A percentile compares a stretch with the other conserved stretches of the same genome.
Evolutionary conservation across 805 yeast genomes (phyloP).

Genomic region (Saccharomyces paradoxus): DNA sequence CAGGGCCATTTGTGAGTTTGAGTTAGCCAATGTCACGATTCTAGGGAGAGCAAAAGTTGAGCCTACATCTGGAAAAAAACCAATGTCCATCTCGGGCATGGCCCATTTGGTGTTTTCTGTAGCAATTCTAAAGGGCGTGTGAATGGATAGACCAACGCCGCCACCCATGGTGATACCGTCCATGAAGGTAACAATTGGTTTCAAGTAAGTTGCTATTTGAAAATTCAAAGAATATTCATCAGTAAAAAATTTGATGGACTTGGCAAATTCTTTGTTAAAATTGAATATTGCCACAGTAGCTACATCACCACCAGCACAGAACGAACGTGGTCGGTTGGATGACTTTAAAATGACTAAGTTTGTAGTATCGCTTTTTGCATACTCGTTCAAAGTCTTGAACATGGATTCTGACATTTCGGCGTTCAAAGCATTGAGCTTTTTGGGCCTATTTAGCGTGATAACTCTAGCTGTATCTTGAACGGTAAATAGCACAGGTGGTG

Average conservation of each 20-base stretch:
- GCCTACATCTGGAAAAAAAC: constrained; percentile 94
- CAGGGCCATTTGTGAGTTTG: constrained; percentile 72
- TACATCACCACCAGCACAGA: constrained; percentile 97
- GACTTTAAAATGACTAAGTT: constrained; percentile 57
- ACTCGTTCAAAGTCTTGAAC: constrained; percentile 67
- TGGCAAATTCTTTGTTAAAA: constrained; percentile 35
- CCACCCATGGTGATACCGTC: constrained; percentile 98
- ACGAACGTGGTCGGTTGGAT: constrained; percentile 49
- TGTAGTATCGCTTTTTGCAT: constrained; percentile 57
- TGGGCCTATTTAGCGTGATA: constrained; percentile 68
- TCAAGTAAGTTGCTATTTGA: constrained; percentile 68
- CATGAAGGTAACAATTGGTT: constrained; percentile 79
- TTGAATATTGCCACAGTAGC: constrained; percentile 65
- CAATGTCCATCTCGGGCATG: constrained; percentile 97
- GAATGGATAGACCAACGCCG: constrained; percentile 87
- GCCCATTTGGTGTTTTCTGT: constrained; percentile 86
- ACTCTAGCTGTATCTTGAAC: constrained; percentile 50
- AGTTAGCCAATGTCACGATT: constrained; percentile 33
- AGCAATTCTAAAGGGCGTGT: constrained; percentile 88
- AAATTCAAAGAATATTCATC: constrained; percentile 77
- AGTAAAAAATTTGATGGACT: constrained; percentile 61
- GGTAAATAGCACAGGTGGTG: constrained; percentile 16
- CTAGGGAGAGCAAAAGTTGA: constrained; percentile 82
- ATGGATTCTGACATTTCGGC: constrained; percentile 66
- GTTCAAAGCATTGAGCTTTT: constrained; percentile 78